Evolutionary conservation across 257 asterid species (phyloP).

Genomic region (Solanum clarkiae): DNA sequence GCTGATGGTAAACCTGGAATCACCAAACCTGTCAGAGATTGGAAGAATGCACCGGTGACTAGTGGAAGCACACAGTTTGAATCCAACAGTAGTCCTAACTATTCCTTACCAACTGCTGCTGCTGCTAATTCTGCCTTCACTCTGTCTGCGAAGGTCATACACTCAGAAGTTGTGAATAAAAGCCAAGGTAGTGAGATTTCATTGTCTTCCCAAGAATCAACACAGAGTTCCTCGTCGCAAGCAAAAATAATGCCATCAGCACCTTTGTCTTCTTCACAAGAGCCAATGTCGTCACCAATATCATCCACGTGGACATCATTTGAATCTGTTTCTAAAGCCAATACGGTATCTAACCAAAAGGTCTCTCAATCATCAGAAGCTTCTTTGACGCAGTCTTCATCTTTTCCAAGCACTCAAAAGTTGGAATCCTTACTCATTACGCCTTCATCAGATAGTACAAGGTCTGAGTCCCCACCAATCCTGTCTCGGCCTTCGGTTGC

Average conservation of each 20-base stretch:
- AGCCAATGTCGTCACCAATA: conserved; percentile 19
- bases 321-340: conserved; percentile 24
- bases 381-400: conserved; percentile 15
- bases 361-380: conserved; percentile 21
- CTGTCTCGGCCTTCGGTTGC: conserved; percentile 16
- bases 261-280: conserved; percentile 23
- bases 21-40: conserved; percentile 16
- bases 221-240: conserved; percentile 15
- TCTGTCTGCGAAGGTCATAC: conserved; percentile 18
- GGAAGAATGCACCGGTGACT: conserved; percentile 1
- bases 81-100: conserved; percentile 6
- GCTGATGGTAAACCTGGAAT: conserved; percentile 14
- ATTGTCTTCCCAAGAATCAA: conserved; percentile 16
- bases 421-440: conserved; percentile 16
- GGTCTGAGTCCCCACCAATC: conserved; percentile 18
- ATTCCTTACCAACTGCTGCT: conserved; percentile 18
- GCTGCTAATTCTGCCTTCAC: conserved; percentile 19
- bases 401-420: conserved; percentile 5
- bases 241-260: conserved; percentile 16
- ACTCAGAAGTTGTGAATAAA: conserved; percentile 15
- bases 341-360: conserved; percentile 14
- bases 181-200: conserved; percentile 16
- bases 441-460: conserved; percentile 9
- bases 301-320: conserved; percentile 10
- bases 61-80: conserved; percentile 1